Conservation (phyloP, 139 green algal species). For the Tetraselmis striata region DNA sequence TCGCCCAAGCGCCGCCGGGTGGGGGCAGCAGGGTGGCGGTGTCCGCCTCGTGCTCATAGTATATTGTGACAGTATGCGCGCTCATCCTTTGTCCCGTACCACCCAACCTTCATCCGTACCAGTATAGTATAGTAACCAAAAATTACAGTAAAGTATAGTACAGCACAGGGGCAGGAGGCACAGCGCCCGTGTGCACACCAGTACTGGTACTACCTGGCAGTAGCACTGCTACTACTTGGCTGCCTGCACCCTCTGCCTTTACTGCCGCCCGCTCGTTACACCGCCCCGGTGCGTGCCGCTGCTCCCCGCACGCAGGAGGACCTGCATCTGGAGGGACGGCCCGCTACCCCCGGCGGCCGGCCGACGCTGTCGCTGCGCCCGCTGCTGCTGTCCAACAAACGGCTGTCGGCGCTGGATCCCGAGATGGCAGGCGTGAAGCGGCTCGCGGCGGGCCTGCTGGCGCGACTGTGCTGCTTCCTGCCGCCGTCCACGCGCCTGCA, state of each 20-base stretch:
- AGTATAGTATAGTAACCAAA: too few relatives aligned
- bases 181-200: too few relatives aligned
- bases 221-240: neutral
- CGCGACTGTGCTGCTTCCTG: neutral
- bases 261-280: too few relatives aligned
- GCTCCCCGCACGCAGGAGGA: too few relatives aligned
- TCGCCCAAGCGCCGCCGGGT: too few relatives aligned
- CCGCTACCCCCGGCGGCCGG: neutral
- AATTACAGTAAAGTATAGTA: too few relatives aligned
- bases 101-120: too few relatives aligned
- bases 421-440: neutral
- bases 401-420: neutral
- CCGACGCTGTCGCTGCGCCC: neutral
- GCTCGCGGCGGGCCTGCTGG: neutral
- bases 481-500: neutral
- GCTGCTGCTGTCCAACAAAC: neutral
- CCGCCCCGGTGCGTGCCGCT: too few relatives aligned
- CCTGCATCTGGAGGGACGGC: neutral
- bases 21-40: too few relatives aligned
- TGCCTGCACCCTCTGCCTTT: neutral
- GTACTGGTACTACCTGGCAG: neutral
- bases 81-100: neutral
- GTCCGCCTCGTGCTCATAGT: too few relatives aligned
- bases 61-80: too few relatives aligned
- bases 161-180: too few relatives aligned